Evolutionary conservation across 257 asterid species (phyloP), one percentile per base, ranked within the genome.

Genomic region (Solanum lycopersicoides): DNA sequence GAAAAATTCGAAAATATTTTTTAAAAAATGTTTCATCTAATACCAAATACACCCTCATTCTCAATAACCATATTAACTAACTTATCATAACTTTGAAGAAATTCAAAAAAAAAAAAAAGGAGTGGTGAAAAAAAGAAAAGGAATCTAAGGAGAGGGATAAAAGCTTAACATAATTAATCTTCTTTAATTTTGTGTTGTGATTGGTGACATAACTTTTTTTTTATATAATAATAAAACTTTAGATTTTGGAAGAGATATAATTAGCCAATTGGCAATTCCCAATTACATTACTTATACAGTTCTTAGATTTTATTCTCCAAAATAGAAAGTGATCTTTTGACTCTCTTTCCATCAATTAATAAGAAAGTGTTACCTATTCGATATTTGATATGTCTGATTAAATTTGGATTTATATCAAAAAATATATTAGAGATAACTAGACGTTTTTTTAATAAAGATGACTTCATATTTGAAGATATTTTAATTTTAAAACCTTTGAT

Each of bases 241-340:
- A 30, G 77, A 15, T 71, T 71, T 71, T 37, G 84, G 12, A 80
- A 34, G 15, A 63, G 71, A 63, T 63, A n/a, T n/a, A n/a, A 63
- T n/a, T 25, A n/a, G 32, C 71, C 34, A 63, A 63, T 63, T 63
- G 16, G 13, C 3, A 63, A 63, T 72, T 35, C 84, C 47, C 85
- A 47, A 47, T 80, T 45, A 5, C 34, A n/a, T 47, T 60, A 47
- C 15, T 77, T 44, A 28, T 30, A 80, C 66, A 80, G 18, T 80
- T 47, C 28, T 80, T 80, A 37, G 85, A 80, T 80, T 80, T 80
- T 80, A 80, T 80, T 80, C 85, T 47, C 25, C 30, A 80, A 30
- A 79, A 21, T 25, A 79, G 30, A 59, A 45, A 15, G 39, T 80
- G 39, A 1, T 80, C 47, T 68, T 80, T 80, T 45, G 65, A 80